Conservation (phyloP, 1,284 basidiomycete species). For the Mrakiaceae sp. region DNA sequence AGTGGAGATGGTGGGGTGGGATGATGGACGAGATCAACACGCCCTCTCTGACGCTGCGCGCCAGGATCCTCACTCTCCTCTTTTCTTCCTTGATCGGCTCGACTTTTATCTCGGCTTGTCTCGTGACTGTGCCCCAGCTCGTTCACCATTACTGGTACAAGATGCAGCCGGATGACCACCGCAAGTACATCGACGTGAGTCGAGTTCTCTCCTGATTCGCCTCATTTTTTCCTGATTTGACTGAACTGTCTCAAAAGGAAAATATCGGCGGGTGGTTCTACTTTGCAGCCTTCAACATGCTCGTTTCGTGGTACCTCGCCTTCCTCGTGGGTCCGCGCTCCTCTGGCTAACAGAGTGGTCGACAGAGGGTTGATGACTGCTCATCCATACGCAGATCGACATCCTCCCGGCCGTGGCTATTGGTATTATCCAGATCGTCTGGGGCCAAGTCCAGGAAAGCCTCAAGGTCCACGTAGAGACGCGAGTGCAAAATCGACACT, state of each 20-base stretch:
- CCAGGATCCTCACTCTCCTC: slow-evolving; percentile 48
- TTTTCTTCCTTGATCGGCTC: slow-evolving; percentile 62
- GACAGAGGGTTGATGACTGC: no score
- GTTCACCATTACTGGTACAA: slow-evolving; percentile 58
- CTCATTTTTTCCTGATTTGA: no score
- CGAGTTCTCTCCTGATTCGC: no score
- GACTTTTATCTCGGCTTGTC: slow-evolving; percentile 47
- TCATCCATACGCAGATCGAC: slow-evolving; percentile 37
- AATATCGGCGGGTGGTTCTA: slow-evolving; percentile 65
- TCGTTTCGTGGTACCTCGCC: slow-evolving; percentile 63
- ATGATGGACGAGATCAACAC: background rate
- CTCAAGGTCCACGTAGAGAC: slow-evolving; percentile 51
- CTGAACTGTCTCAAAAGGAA: slow-evolving; percentile 25
- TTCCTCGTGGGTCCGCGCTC: slow-evolving; percentile 33
- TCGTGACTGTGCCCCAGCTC: slow-evolving; percentile 49
- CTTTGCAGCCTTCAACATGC: slow-evolving; percentile 61
- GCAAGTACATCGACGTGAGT: slow-evolving; percentile 40
- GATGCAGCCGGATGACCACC: slow-evolving; percentile 41
- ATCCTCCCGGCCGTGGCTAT: slow-evolving; percentile 47
- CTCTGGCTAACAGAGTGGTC: no score
- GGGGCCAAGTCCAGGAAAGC: slow-evolving; percentile 60
- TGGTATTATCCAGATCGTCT: slow-evolving; percentile 45
- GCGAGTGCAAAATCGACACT: no score
- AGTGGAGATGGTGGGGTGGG: slow-evolving; percentile 15
- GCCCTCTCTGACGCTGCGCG: no score